Base-by-base conservation (phyloP, 139 green algal genomes). In the Dunaliella primolecta region DNA sequence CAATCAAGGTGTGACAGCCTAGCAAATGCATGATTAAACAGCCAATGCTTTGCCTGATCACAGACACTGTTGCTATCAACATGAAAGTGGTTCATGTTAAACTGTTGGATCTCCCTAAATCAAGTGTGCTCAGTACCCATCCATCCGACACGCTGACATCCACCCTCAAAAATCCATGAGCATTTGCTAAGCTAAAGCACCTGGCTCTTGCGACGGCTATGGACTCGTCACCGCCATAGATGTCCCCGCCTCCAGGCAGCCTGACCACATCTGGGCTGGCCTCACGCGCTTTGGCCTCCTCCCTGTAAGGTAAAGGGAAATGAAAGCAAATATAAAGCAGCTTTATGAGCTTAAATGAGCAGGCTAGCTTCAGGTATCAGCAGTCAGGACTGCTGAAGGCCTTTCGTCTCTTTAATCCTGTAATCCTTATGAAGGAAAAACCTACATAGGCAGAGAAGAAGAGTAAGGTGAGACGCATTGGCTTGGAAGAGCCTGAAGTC, bases 151-250 rank as follows among this genome's bases (percentile, higher is more conserved):
- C n/a, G n/a, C 37, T 36, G 3, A 2, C 2, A 31, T 35, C 2
- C 24, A 72, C 2, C 30, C 75, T 15, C n/a, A 81, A 55, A 33
- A 27, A 36, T n/a, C 72, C 33, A 20, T n/a, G n/a, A n/a, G n/a
- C n/a, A n/a, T n/a, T n/a, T n/a, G 27, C 21, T 27, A 56, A 3
- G 21, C 29, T 36, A 31, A 84, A 25, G 11, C 29, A 93, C 93
- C 93, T 89, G 75, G 90, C 89, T 74, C 88, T 90, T 20, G 91
- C 93, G 23, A 89, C 91, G 30, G 76, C 85, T 76, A 94, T 92
- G 0, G 88, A 92, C 81, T 95, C 92, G 25, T 89, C 88, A 1
- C 84, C 85, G 2, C 92, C 91, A 90, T 93, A 92, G 25, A 94
- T 87, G 77, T 92, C 88, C 0, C 89, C 89, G 27, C 92, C 93